Evolutionary conservation across 352 stramenopile species (phyloP), one percentile per base, ranked within the genome.

Genomic region (Phytophthora pini): DNA sequence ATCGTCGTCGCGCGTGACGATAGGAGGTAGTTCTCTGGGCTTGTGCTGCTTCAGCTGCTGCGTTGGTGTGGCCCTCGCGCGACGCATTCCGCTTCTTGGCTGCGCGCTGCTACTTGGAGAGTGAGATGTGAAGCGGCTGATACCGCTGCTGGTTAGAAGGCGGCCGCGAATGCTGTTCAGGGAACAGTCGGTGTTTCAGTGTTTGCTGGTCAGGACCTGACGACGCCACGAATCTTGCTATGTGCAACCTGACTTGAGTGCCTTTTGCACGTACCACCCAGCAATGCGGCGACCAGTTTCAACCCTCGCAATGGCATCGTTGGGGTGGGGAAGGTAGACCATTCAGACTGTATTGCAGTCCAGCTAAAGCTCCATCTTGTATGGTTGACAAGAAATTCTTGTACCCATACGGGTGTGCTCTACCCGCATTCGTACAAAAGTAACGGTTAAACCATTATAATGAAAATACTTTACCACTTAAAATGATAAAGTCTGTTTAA

Each of bases 1-100:
- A 13, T 77, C 70, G 17, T 68, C 55, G 13, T 71, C 65, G 5
- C 61, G 40, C 0, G 53, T 34, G 31, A 69, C 29, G 34, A 72
- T 56, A 2, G 22, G 55, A 3, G 59, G 65, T 8, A 65, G 41
- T 27, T 24, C 12, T 39, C 63, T 65, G 54, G 52, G 52, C 31
- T 72, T 77, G 32, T 61, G 69, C 4, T 38, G 50, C 8, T 4
- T 62, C 3, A 65, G 55, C 32, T 60, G 55, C 17, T 11, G 7
- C 9, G 12, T 17, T 43, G 29, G 41, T 55, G 59, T 66, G 47
- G 27, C 13, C 36, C 36, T 17, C 7, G 2, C 40, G 20, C 15
- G 20, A 27, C n/a, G 17, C 40, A 26, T 46, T 26, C 49, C 4
- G 40, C 38, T 58, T 51, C 52, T 9, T n/a, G 39, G 17, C 13